Evolutionary conservation across 257 asterid species (phyloP).

Genomic region (Echium plantagineum): DNA sequence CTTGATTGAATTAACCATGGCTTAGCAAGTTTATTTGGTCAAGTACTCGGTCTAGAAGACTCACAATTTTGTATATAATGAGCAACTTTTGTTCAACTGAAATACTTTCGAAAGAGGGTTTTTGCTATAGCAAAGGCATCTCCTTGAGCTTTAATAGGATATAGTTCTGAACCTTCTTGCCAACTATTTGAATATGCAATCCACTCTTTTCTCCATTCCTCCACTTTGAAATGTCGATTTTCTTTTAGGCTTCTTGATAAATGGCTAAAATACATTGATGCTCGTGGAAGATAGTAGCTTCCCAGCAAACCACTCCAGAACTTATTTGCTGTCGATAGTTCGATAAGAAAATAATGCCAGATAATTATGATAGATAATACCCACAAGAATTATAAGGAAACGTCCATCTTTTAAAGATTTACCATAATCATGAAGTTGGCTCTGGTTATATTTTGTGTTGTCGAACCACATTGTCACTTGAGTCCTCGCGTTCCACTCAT

Average conservation of each 20-base stretch:
- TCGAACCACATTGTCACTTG: conserved; percentile 98
- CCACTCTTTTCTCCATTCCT: conserved; percentile 85
- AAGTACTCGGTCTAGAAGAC: neutral
- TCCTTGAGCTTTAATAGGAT: conserved; percentile 64
- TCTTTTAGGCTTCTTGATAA: conserved; percentile 47
- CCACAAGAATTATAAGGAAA: neutral
- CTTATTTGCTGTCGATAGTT: conserved; percentile 69
- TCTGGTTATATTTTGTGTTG: conserved; percentile 45
- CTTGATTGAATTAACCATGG: neutral
- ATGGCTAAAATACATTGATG: conserved; percentile 57
- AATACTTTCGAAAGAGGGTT: conserved; percentile 42
- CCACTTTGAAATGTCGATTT: conserved; percentile 41
- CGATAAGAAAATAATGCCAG: conserved; percentile 2
- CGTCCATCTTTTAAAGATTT: conserved; percentile 6
- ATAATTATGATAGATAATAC: neutral
- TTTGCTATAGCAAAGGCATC: conserved; percentile 56
- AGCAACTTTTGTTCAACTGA: conserved; percentile 21
- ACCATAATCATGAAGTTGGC: conserved; percentile 92
- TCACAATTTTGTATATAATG: neutral
- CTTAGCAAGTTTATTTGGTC: neutral
- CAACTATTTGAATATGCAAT: conserved; percentile 72
- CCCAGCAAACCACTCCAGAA: conserved; percentile 81
- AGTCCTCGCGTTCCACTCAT: conserved; percentile 96
- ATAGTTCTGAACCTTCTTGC: conserved; percentile 55
- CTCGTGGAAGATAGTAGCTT: conserved; percentile 81